A percentile compares a stretch with the other conserved stretches of the same genome.
Evolutionary conservation across 257 asterid genomes (phyloP).

Genomic region (Solanum virginianum): DNA sequence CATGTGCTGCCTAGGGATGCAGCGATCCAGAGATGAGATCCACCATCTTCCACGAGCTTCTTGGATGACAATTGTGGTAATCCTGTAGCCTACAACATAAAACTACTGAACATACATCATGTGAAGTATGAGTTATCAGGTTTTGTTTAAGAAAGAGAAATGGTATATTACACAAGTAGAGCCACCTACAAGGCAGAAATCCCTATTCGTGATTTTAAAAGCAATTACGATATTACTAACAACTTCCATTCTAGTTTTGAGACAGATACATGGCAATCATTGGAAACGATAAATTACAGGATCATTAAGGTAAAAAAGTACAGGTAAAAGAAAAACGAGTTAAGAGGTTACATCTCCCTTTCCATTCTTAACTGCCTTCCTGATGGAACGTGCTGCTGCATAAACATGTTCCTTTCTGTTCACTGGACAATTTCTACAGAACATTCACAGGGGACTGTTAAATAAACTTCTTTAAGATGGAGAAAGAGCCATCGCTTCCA

Average conservation of each 20-base stretch:
- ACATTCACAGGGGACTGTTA: neutral
- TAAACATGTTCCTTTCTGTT: neutral
- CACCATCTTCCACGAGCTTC: neutral
- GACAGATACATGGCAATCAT: neutral
- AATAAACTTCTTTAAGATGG: neutral
- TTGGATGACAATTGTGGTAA: neutral
- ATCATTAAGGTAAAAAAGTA: neutral
- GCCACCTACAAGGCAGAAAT: neutral
- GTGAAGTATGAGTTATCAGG: neutral
- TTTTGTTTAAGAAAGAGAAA: neutral
- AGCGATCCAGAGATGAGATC: neutral
- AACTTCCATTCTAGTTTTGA: neutral
- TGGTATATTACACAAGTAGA: neutral
- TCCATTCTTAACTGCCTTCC: neutral
- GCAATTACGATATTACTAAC: neutral
- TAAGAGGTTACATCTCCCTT: neutral
- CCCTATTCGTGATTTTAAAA: neutral
- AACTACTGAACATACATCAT: neutral
- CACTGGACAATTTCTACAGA: neutral
- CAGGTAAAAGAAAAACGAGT: neutral
- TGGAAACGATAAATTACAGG: neutral
- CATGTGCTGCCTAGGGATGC: neutral
- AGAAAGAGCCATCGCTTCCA: neutral
- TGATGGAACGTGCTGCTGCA: neutral
- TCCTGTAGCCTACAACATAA: neutral